Evolutionary conservation across 2,329 filamentous ascomycete genomes (phyloP).

Genomic region (Ophiobolus disseminans): DNA sequence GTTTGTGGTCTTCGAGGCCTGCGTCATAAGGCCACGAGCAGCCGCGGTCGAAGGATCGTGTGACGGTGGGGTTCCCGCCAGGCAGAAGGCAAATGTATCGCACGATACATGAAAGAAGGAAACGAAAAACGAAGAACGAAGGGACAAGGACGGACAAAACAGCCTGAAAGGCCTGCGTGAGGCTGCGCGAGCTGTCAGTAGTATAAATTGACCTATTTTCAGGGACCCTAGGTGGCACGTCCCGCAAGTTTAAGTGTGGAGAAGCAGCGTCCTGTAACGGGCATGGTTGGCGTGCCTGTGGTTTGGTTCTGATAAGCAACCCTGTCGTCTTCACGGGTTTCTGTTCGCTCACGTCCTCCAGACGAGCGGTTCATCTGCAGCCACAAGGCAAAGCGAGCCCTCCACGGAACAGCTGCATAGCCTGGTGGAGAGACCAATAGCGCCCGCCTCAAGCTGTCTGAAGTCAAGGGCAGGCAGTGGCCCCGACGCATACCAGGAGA

Average conservation of each 20-base stretch:
- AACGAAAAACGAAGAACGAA: conserved; percentile 14
- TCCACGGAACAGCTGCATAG: conserved; percentile 21
- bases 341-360: conserved; percentile 24
- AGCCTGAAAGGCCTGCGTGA: conserved; percentile 17
- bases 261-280: conserved; percentile 30
- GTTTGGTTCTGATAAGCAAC: conserved; percentile 44
- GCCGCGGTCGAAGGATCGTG: conserved; percentile 22
- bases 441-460: conserved; percentile 9
- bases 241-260: conserved; percentile 34
- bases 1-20: not conserved
- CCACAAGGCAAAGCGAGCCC: conserved; percentile 26
- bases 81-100: not conserved
- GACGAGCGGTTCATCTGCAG: conserved; percentile 30
- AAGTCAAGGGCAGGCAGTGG: conserved; percentile 11
- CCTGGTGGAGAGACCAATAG: conserved; percentile 22
- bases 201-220: conserved; percentile 38
- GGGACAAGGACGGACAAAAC: too few relatives aligned
- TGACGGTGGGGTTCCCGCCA: conserved; percentile 12
- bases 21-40: conserved; percentile 14
- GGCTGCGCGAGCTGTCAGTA: conserved; percentile 26
- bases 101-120: conserved; percentile 6
- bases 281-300: conserved; percentile 26
- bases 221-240: conserved; percentile 33
- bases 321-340: conserved; percentile 24
- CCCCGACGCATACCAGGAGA: conserved; percentile 15